These are phyloP conservation scores for Wickerhamomyces silvicola DNA, from an alignment of 805 yeast species.

Conservation along the genomic window DNA sequence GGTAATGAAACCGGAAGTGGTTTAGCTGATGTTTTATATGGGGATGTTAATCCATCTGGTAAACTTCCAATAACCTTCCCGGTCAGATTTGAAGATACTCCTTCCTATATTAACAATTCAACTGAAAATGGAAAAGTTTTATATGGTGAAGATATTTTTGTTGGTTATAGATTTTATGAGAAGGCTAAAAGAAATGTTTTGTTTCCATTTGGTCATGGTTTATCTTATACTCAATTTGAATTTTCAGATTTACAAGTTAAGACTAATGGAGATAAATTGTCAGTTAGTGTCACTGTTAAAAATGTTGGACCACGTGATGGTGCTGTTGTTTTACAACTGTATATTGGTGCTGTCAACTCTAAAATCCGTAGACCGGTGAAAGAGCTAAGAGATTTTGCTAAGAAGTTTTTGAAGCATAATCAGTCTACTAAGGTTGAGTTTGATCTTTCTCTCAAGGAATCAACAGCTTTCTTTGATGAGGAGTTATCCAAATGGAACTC, in stretches of 20 bases:
- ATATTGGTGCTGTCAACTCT: constrained; percentile 29
- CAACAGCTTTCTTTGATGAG: constrained; percentile 44
- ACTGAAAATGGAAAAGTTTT: constrained; percentile 45
- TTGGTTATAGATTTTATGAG: constrained; percentile 59
- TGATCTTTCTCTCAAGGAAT: constrained; percentile 33
- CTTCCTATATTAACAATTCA: constrained; percentile 46
- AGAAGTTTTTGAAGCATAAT: constrained; percentile 37
- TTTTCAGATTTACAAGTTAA: constrained; percentile 30
- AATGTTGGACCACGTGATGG: constrained; percentile 45
- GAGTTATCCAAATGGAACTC: constrained; percentile 38
- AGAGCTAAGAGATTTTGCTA: constrained; percentile 48
- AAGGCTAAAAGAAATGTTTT: constrained; percentile 38
- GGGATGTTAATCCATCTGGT: constrained; percentile 55
- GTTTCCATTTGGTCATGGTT: constrained; percentile 59
- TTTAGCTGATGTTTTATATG: constrained; percentile 49
- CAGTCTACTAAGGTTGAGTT: constrained; percentile 31
- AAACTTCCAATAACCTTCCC: constrained; percentile 55
- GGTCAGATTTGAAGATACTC: constrained; percentile 42
- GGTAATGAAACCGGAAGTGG: constrained; percentile 52
- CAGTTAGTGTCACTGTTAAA: constrained; percentile 32
- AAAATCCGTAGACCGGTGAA: constrained; percentile 38
- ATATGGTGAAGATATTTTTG: constrained; percentile 62
- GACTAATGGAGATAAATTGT: constrained; percentile 19
- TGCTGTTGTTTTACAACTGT: constrained; percentile 45
- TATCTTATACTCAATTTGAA: constrained; percentile 50